phyloP scores from a whole-genome alignment of 2,329 filamentous ascomycete species.

The Aphanocladium album region DNA sequence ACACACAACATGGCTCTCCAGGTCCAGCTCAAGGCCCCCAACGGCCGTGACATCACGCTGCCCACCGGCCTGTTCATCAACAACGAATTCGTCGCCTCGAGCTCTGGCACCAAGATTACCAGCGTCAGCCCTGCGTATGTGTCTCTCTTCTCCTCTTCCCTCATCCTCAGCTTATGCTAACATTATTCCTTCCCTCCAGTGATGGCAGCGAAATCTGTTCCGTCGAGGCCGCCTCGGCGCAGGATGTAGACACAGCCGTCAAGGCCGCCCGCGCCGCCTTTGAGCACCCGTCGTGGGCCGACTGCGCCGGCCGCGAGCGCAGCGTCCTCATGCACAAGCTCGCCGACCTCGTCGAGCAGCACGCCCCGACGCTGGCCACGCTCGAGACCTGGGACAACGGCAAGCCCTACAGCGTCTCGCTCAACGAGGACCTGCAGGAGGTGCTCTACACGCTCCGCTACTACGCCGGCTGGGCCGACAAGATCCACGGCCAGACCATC shows the following conservation, averaged over 20 bases:
- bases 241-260: constrained; percentile 31
- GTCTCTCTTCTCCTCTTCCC: neutral
- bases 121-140: constrained; percentile 51
- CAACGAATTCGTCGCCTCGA: constrained; percentile 65
- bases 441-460: constrained; percentile 54
- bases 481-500: constrained; percentile 72
- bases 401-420: constrained; percentile 57
- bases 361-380: constrained; percentile 46
- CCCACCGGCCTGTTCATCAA: constrained; percentile 72
- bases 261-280: constrained; percentile 59
- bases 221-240: constrained; percentile 25
- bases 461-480: constrained; percentile 75
- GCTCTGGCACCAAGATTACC: constrained; percentile 49
- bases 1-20: constrained; percentile 14
- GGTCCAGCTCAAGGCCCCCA: constrained; percentile 36
- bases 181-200: constrained; percentile 28
- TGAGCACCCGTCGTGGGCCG: constrained; percentile 62
- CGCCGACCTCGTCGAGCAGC: constrained; percentile 62
- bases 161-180: neutral
- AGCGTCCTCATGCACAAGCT: constrained; percentile 67
- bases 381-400: constrained; percentile 81
- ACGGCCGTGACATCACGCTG: constrained; percentile 62
- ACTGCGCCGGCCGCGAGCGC: constrained; percentile 60
- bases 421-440: constrained; percentile 59
- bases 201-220: constrained; percentile 28